Conservation (phyloP, 2,329 filamentous ascomycete genomes). For the Fusarium algeriense region DNA sequence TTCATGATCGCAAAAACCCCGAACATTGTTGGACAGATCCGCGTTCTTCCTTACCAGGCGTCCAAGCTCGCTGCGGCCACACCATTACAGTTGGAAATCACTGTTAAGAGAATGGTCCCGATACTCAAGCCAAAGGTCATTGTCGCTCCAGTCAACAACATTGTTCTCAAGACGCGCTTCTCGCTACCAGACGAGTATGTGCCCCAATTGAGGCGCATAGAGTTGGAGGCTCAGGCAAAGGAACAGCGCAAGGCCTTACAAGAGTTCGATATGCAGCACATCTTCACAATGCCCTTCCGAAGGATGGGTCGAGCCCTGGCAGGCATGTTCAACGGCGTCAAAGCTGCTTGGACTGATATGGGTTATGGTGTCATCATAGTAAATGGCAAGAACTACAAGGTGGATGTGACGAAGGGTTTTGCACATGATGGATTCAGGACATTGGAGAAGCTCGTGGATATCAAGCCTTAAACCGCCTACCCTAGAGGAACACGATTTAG, state of each 20-base stretch:
- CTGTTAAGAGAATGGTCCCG: conserved; percentile 63
- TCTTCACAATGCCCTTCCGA: conserved; percentile 70
- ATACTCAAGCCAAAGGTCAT: conserved; percentile 60
- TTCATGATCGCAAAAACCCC: conserved; percentile 69
- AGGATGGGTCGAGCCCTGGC: conserved; percentile 58
- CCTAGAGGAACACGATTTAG: background rate
- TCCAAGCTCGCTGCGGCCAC: conserved; percentile 31
- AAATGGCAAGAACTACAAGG: conserved; percentile 64
- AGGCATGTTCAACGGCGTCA: conserved; percentile 59
- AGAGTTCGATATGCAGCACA: conserved; percentile 66
- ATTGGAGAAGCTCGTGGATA: conserved; percentile 65
- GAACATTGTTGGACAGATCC: conserved; percentile 69
- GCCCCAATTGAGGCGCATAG: conserved; percentile 50
- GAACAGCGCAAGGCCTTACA: conserved; percentile 54
- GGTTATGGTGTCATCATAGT: conserved; percentile 67
- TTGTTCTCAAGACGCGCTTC: conserved; percentile 54
- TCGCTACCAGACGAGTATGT: conserved; percentile 55
- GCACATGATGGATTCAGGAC: conserved; percentile 70
- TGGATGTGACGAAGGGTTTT: conserved; percentile 69
- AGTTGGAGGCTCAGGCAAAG: conserved; percentile 53
- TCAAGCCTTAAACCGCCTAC: conserved; percentile 34
- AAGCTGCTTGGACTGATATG: conserved; percentile 66
- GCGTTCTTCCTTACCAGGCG: conserved; percentile 60
- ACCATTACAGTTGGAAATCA: conserved; percentile 64
- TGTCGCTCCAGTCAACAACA: conserved; percentile 51